Percentiles rank a stretch among this genome's conserved stretches.
These are phyloP conservation scores for Bretschneidera sinensis DNA, from an alignment of 345 rosid genomes.

Conservation along the genomic window DNA sequence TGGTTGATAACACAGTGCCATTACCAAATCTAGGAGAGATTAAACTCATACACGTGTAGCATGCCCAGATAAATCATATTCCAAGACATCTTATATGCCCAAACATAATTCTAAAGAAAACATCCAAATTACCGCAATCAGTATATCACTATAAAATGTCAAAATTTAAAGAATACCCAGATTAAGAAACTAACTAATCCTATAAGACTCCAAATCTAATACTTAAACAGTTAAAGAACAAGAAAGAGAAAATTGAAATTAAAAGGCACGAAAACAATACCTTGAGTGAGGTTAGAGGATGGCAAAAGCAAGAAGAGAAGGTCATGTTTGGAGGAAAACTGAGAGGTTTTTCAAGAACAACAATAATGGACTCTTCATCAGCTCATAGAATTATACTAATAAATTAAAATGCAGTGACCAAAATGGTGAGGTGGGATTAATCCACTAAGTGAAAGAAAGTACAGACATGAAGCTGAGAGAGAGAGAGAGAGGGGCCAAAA, in stretches of 20 bases:
- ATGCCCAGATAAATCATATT: not conserved
- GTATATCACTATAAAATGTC: not conserved
- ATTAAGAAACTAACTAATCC: not conserved
- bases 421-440: not conserved
- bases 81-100: not conserved
- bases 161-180: slow-evolving; percentile 14
- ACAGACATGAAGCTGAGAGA: not conserved
- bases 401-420: not conserved
- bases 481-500: not conserved
- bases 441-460: not conserved
- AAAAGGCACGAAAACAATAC: slow-evolving; percentile 26
- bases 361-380: slow-evolving; percentile 28
- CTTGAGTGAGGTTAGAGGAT: slow-evolving; percentile 40
- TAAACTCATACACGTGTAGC: not conserved
- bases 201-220: not conserved
- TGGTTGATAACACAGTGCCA: too few species aligned
- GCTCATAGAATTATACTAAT: slow-evolving; percentile 1
- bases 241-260: not conserved
- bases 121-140: not conserved
- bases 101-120: not conserved
- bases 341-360: slow-evolving; percentile 16
- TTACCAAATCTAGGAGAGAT: slow-evolving; percentile 9
- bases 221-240: not conserved
- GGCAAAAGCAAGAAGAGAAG: slow-evolving; percentile 41
- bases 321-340: slow-evolving; percentile 43